phyloP scores from a whole-genome alignment of 108 stramenopile genomes.

The Phaeodactylum tricornutum region DNA sequence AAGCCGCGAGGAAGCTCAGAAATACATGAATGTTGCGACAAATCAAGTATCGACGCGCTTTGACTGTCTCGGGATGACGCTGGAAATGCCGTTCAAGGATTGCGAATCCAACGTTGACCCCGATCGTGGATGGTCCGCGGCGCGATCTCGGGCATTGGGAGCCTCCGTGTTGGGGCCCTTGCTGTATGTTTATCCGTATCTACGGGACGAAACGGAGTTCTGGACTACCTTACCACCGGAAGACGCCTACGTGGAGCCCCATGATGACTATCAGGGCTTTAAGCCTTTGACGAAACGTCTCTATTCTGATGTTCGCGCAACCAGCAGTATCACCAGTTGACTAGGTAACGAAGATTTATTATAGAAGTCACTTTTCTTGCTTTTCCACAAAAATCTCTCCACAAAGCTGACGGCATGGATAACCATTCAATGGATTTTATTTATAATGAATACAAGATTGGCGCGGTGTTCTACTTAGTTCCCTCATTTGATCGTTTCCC shows the following conservation, averaged over 20 bases:
- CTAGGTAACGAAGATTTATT: too few species aligned
- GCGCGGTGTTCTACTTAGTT: too few species aligned
- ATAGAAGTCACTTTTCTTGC: too few species aligned
- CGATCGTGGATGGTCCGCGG: conserved; percentile 52
- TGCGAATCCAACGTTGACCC: conserved; percentile 47
- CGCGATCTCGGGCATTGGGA: conserved; percentile 47
- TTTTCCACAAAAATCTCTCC: too few species aligned
- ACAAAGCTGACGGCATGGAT: too few species aligned
- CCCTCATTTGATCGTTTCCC: too few species aligned
- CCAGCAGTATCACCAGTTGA: too few species aligned
- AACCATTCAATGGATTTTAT: too few species aligned
- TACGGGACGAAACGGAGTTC: conserved; percentile 58
- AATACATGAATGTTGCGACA: conserved; percentile 66
- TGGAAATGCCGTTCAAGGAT: conserved; percentile 90
- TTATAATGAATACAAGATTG: too few species aligned
- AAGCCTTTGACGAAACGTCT: conserved; percentile 14
- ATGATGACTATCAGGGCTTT: conserved; percentile 21
- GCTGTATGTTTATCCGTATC: conserved; percentile 52
- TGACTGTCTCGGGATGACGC: conserved; percentile 66
- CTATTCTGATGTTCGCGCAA: conserved; percentile 33
- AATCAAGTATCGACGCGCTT: conserved; percentile 73
- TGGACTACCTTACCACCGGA: conserved; percentile 44
- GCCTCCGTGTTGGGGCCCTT: conserved; percentile 53
- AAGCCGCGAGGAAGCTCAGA: conserved; percentile 19
- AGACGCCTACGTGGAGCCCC: conserved; percentile 41